These are phyloP conservation scores for Fusarium sulawesiense DNA, from an alignment of 2,329 filamentous ascomycete species.

Conservation along the genomic window DNA sequence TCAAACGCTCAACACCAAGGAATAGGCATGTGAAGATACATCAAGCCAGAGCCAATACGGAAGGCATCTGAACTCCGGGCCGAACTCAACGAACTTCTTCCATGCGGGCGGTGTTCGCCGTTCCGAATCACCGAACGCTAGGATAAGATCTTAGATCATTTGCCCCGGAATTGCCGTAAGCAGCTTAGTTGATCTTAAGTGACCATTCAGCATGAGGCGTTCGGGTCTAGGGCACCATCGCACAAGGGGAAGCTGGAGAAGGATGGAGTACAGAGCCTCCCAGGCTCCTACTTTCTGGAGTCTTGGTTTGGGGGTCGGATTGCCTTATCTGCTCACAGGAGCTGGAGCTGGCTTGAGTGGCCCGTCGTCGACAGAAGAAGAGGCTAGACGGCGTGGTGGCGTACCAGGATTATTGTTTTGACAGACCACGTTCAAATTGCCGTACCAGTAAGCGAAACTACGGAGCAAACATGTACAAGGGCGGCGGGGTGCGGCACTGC, in stretches of 20 bases:
- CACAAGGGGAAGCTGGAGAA: conserved; percentile 48
- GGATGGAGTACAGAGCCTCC: conserved; percentile 46
- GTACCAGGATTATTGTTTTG: conserved; percentile 28
- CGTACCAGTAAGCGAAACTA: conserved; percentile 16
- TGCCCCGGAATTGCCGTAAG: conserved; percentile 49
- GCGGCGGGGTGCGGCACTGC: not conserved
- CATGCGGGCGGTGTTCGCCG: conserved; percentile 46
- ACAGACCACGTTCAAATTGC: conserved; percentile 5
- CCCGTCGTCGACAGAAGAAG: not conserved
- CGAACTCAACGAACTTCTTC: conserved; percentile 29
- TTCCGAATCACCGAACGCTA: conserved; percentile 48
- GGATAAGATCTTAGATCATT: conserved; percentile 51
- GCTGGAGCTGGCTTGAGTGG: conserved; percentile 26
- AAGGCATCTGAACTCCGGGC: conserved; percentile 35
- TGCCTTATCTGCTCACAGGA: conserved; percentile 44
- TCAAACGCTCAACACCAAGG: not conserved
- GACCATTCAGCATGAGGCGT: conserved; percentile 35
- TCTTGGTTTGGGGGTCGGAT: conserved; percentile 22
- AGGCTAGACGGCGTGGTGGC: conserved; percentile 31
- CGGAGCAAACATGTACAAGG: conserved; percentile 8
- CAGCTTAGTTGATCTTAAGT: conserved; percentile 38
- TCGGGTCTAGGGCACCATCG: conserved; percentile 41
- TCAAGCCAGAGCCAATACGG: conserved; percentile 18
- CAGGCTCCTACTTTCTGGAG: conserved; percentile 41
- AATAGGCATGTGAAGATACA: conserved; percentile 10